A percentile compares a stretch with the other conserved stretches of the same genome.
phyloP scores from a whole-genome alignment of 83 land plant species.

The Thuja plicata region DNA sequence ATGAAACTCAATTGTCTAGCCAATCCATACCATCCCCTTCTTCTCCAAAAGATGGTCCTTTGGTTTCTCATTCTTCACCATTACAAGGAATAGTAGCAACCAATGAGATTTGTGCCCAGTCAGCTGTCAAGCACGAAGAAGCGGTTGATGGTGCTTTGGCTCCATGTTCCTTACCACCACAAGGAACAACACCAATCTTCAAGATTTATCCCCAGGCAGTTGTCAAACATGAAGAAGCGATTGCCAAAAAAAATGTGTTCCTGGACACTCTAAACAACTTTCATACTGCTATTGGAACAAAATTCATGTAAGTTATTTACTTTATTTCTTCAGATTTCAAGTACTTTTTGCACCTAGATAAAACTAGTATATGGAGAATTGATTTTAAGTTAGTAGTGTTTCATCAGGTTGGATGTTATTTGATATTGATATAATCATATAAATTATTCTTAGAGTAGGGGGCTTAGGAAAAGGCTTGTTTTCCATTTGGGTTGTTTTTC shows the following conservation, averaged over 20 bases:
- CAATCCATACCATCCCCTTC: background rate
- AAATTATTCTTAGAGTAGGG: background rate
- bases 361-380: background rate
- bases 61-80: background rate
- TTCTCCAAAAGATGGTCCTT: background rate
- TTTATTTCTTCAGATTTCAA: background rate
- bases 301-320: constrained; percentile 49
- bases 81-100: background rate
- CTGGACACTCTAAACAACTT: constrained; percentile 43
- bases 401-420: background rate
- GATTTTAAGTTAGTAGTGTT: background rate
- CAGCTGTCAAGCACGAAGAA: constrained; percentile 39
- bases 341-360: background rate
- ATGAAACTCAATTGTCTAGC: background rate
- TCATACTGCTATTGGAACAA: constrained; percentile 42
- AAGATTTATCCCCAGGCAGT: constrained; percentile 37
- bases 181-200: background rate
- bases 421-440: background rate
- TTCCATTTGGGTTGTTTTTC: background rate
- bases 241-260: constrained; percentile 27
- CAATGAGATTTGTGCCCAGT: constrained; percentile 23
- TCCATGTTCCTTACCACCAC: background rate
- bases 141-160: constrained; percentile 12
- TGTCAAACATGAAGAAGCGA: constrained; percentile 41
- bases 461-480: background rate